These are phyloP conservation scores for Sporothrix protearum DNA, from an alignment of 2,329 filamentous ascomycete genomes.

Conservation along the genomic window DNA sequence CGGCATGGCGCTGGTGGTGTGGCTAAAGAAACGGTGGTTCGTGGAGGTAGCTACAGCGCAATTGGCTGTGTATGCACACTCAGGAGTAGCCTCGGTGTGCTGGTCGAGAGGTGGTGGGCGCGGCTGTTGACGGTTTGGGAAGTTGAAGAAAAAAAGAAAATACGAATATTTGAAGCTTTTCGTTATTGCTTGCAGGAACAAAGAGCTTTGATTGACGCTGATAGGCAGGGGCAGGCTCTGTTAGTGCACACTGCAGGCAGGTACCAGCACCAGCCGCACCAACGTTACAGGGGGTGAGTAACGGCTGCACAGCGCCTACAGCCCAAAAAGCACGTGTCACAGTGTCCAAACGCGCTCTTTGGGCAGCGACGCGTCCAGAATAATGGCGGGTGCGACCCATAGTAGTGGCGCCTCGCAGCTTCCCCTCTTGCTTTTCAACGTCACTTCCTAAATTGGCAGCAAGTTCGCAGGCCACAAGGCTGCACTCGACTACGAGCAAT, in stretches of 20 bases:
- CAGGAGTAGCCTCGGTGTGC: background rate
- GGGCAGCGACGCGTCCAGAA: conserved; percentile 17
- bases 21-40: background rate
- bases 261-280: background rate
- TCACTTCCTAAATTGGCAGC: conserved; percentile 15
- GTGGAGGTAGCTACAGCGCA: background rate
- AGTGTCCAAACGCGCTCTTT: conserved; percentile 11
- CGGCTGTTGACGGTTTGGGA: background rate
- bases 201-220: background rate
- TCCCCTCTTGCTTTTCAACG: conserved; percentile 17
- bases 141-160: background rate
- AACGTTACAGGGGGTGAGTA: background rate
- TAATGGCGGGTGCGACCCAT: background rate
- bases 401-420: conserved; percentile 5
- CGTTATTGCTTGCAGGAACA: background rate
- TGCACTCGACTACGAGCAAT: background rate
- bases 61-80: background rate
- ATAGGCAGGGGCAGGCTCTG: background rate
- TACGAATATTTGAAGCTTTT: conserved; percentile 8
- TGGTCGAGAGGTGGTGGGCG: background rate
- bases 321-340: background rate
- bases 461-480: background rate
- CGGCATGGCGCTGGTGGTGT: conserved; percentile 43
- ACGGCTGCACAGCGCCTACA: background rate
- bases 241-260: background rate